Percentiles rank a stretch among this genome's conserved stretches.
phyloP scores from a whole-genome alignment of 495 filamentous ascomycete species.

The Penicillium simplicissimum region DNA sequence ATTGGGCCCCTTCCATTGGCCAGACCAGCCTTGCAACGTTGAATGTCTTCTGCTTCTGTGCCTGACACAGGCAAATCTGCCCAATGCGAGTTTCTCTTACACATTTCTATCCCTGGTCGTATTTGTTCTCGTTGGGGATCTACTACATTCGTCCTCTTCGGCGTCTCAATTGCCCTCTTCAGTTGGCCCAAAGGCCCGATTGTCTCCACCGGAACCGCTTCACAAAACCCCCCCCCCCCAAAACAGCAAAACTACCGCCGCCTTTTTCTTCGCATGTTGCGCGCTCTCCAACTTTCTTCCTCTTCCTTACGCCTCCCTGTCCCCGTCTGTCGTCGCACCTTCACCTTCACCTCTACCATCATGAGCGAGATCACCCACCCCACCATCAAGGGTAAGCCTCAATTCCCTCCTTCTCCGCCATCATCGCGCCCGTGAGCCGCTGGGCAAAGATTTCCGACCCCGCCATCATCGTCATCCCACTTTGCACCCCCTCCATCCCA shows the following conservation, averaged over 20 bases:
- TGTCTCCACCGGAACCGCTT: slow-evolving; percentile 23
- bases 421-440: not conserved
- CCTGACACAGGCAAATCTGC: not conserved
- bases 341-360: slow-evolving; percentile 29
- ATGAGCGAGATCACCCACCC: slow-evolving; percentile 62
- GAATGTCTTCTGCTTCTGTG: not conserved
- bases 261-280: slow-evolving; percentile 30
- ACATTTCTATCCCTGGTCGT: not conserved
- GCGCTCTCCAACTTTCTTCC: slow-evolving; percentile 25
- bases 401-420: not conserved
- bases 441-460: slow-evolving; percentile 1
- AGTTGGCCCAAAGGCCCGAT: slow-evolving; percentile 5
- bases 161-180: not conserved
- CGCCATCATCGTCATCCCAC: slow-evolving; percentile 7
- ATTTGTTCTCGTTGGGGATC: not conserved
- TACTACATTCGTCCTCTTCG: not conserved
- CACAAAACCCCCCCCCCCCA: slow-evolving; percentile 28
- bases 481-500: slow-evolving; percentile 19
- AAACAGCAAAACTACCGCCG: slow-evolving; percentile 35
- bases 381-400: slow-evolving; percentile 58
- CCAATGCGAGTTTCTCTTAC: slow-evolving; percentile 4
- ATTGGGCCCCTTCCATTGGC: slow-evolving; percentile 24
- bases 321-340: slow-evolving; percentile 10
- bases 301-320: slow-evolving; percentile 17
- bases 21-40: not conserved